These are phyloP conservation scores for Sphagnum tenellum DNA, from an alignment of 225 moss, liverwort and hornwort genomes.

Conservation along the genomic window DNA sequence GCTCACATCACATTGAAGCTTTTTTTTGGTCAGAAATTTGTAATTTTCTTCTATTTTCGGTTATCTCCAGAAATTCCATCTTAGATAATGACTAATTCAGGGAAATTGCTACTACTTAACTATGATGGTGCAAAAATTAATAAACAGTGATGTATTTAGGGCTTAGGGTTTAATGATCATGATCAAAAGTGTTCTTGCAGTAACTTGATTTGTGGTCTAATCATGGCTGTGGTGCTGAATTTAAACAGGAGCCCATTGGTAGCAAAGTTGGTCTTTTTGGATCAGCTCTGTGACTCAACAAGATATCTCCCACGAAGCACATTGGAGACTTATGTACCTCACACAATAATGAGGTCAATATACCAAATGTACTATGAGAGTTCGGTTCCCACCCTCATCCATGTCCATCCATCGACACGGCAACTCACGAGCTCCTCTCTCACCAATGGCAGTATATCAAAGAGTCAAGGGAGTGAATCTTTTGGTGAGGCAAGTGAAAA, in stretches of 20 bases:
- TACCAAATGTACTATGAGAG: slow-evolving; percentile 97
- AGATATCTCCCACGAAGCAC: slow-evolving; percentile 74
- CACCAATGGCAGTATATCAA: slow-evolving; percentile 20
- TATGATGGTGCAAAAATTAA: too few species aligned
- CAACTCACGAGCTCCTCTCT: slow-evolving; percentile 31
- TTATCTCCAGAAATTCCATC: too few species aligned
- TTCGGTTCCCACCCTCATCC: slow-evolving; percentile 61
- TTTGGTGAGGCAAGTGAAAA: slow-evolving; percentile 26
- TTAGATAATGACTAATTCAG: too few species aligned
- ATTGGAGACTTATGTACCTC: slow-evolving; percentile 76
- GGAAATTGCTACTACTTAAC: too few species aligned
- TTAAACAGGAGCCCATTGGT: slow-evolving; percentile 66
- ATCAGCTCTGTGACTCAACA: slow-evolving; percentile 92
- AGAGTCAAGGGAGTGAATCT: slow-evolving; percentile 20
- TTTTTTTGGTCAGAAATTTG: too few species aligned
- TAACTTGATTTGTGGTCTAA: background rate
- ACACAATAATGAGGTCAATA: slow-evolving; percentile 92
- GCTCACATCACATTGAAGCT: background rate
- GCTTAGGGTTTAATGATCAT: too few species aligned
- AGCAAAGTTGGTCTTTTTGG: slow-evolving; percentile 88
- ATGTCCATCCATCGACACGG: slow-evolving; percentile 49
- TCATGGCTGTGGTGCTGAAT: background rate
- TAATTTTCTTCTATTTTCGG: too few species aligned
- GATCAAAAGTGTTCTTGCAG: background rate
- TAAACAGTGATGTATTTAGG: too few species aligned